Percentiles rank a stretch among this genome's conserved stretches.
These are phyloP conservation scores for Solanum chiquidenum DNA, from an alignment of 257 asterid genomes.

Conservation along the genomic window DNA sequence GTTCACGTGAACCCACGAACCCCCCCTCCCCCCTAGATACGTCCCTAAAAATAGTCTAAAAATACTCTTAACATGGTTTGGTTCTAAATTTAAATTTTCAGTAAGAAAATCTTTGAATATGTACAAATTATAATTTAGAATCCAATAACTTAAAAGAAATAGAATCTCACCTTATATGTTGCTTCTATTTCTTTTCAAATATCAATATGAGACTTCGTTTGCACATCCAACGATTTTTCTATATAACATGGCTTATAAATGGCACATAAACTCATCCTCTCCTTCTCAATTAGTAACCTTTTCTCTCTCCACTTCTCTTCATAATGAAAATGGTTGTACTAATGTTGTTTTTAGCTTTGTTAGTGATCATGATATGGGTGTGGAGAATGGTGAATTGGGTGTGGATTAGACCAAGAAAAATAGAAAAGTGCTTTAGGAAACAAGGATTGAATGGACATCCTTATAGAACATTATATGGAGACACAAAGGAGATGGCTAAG, in stretches of 20 bases:
- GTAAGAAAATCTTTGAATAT: not conserved
- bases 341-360: not conserved
- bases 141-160: not conserved
- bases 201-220: not conserved
- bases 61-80: not conserved
- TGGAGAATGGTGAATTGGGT: conserved; percentile 36
- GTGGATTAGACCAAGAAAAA: conserved; percentile 33
- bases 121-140: not conserved
- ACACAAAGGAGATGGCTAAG: conserved; percentile 35
- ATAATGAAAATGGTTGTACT: not conserved
- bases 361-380: conserved; percentile 2
- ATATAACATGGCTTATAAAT: not conserved
- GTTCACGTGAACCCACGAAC: not conserved
- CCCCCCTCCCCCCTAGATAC: not conserved
- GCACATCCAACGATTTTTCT: fast-evolving
- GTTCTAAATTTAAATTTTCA: not conserved
- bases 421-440: conserved; percentile 26
- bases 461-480: conserved; percentile 32
- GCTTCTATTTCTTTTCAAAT: not conserved
- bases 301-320: not conserved
- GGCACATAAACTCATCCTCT: not conserved
- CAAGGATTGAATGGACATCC: conserved; percentile 49
- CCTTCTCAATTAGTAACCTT: not conserved
- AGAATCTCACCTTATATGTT: not conserved
- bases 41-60: not conserved